Conservation (phyloP, 768 basidiomycete species). For the Phaeolepiota aurea region DNA sequence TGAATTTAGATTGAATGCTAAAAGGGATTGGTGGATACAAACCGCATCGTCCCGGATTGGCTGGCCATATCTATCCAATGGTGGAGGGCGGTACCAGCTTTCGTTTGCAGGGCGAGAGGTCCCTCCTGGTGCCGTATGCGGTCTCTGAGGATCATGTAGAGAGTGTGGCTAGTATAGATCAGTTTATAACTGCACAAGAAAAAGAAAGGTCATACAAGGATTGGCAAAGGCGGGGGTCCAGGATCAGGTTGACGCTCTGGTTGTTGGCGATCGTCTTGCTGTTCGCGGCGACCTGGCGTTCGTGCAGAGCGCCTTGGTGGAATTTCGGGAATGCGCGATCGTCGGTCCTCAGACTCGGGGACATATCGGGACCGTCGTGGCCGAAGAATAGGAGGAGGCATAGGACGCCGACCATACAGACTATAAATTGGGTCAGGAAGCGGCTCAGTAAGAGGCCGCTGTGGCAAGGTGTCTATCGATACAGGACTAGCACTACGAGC, state of each 20-base stretch:
- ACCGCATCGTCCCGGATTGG: neutral
- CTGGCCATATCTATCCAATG: too few species aligned
- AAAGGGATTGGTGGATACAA: neutral
- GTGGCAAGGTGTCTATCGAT: constrained; percentile 18
- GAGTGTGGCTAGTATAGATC: constrained; percentile 3
- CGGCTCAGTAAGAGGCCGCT: constrained; percentile 21
- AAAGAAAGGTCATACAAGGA: too few species aligned
- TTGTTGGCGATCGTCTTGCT: too few species aligned
- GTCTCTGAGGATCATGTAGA: constrained; percentile 10
- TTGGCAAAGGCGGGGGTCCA: neutral
- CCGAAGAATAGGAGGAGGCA: neutral
- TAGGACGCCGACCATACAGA: constrained; percentile 2
- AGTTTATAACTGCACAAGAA: too few species aligned
- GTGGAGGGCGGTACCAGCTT: too few species aligned
- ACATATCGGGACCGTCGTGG: neutral
- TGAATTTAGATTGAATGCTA: neutral
- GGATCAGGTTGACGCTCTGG: neutral
- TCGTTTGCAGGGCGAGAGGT: too few species aligned
- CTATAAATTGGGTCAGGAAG: constrained; percentile 7
- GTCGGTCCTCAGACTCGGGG: neutral
- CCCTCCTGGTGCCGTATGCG: constrained; percentile 17
- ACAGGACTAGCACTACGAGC: constrained; percentile 28
- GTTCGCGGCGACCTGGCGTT: neutral
- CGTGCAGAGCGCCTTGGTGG: neutral
- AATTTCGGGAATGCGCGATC: neutral